Conservation (phyloP, 768 basidiomycete genomes). For the Serendipita vermifera region DNA sequence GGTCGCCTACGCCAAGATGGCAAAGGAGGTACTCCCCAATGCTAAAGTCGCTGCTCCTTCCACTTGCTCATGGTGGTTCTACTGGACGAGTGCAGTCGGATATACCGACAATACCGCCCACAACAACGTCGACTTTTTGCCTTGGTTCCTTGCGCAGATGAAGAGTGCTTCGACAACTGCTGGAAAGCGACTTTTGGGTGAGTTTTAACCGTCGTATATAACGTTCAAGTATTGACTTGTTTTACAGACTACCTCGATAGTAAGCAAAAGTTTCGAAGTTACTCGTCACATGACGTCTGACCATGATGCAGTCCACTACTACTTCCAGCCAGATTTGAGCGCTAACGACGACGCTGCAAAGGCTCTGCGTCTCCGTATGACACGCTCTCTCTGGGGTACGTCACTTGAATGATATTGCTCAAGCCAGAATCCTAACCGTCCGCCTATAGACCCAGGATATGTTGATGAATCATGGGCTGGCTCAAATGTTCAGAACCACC, state of each 20-base stretch:
- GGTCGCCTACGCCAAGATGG: constrained; percentile 28
- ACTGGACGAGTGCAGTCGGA: constrained; percentile 41
- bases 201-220: background rate
- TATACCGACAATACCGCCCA: constrained; percentile 39
- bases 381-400: constrained; percentile 37
- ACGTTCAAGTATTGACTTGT: too few species aligned
- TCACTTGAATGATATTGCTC: background rate
- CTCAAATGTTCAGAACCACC: constrained; percentile 29
- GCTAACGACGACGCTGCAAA: constrained; percentile 40
- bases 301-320: constrained; percentile 33
- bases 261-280: too few species aligned
- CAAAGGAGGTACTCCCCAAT: constrained; percentile 33
- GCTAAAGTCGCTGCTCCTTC: constrained; percentile 38
- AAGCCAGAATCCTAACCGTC: background rate
- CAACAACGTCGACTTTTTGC: constrained; percentile 39
- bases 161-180: constrained; percentile 24
- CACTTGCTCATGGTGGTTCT: constrained; percentile 23
- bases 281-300: background rate
- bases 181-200: constrained; percentile 31
- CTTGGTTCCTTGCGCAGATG: constrained; percentile 44
- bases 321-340: constrained; percentile 40
- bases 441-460: constrained; percentile 27
- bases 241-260: constrained; percentile 38
- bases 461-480: constrained; percentile 45
- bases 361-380: constrained; percentile 36